phyloP scores from a whole-genome alignment of 2,329 filamentous ascomycete genomes.

The Tothia fuscella region DNA sequence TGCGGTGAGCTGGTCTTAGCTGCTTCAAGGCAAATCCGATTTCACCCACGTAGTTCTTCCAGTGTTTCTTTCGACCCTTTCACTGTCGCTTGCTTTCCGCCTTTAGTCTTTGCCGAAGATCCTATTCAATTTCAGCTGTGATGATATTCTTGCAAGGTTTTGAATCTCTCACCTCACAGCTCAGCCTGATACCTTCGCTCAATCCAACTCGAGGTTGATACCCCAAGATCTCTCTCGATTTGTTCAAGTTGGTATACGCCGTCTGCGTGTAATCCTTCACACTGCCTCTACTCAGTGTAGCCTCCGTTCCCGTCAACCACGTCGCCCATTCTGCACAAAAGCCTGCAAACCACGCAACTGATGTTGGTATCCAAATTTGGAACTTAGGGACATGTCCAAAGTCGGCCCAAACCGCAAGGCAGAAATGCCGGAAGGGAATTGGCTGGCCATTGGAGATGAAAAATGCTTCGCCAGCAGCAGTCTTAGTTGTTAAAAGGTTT shows the following conservation, averaged over 20 bases:
- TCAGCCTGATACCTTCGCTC: slow-evolving; percentile 35
- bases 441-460: slow-evolving; percentile 84
- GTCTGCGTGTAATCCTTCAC: slow-evolving; percentile 42
- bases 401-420: slow-evolving; percentile 60
- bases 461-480: slow-evolving; percentile 65
- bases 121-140: too few relatives aligned
- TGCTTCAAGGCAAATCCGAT: too few relatives aligned
- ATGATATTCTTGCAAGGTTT: too few relatives aligned
- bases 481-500: slow-evolving; percentile 52
- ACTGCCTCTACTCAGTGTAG: slow-evolving; percentile 40
- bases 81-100: too few relatives aligned
- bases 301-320: slow-evolving; percentile 28
- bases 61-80: too few relatives aligned
- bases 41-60: too few relatives aligned
- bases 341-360: slow-evolving; percentile 34
- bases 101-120: too few relatives aligned
- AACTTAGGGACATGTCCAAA: slow-evolving; percentile 43
- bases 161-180: slow-evolving; percentile 8
- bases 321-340: slow-evolving; percentile 29
- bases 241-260: slow-evolving; percentile 41
- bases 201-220: slow-evolving; percentile 40
- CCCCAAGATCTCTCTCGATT: slow-evolving; percentile 39
- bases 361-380: slow-evolving; percentile 35
- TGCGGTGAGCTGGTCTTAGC: too few relatives aligned
- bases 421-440: slow-evolving; percentile 84